These are phyloP conservation scores for Colletotrichum karsti DNA, from an alignment of 2,329 filamentous ascomycete genomes.

Conservation along the genomic window DNA sequence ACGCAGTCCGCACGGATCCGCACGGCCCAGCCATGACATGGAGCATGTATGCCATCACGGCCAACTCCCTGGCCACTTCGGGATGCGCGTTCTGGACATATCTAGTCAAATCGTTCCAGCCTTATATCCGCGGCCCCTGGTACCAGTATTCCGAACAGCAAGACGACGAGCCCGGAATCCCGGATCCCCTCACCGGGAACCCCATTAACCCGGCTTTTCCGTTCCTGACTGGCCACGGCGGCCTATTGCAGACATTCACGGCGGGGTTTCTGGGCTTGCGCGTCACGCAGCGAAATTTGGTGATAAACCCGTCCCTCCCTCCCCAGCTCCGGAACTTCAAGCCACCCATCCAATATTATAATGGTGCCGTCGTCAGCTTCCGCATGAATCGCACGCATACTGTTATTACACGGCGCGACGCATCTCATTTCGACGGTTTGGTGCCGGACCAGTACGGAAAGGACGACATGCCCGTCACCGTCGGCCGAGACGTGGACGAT, in stretches of 20 bases:
- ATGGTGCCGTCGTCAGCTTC: conserved; percentile 38
- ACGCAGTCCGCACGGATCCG: conserved; percentile 44
- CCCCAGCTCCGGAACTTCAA: conserved; percentile 62
- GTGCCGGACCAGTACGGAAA: not conserved
- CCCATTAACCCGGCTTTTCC: conserved; percentile 75
- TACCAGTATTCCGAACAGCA: conserved; percentile 77
- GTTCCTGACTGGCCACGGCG: conserved; percentile 76
- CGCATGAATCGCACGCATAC: conserved; percentile 36
- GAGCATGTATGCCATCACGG: conserved; percentile 73
- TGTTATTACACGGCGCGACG: conserved; percentile 19
- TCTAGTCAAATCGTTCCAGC: conserved; percentile 67
- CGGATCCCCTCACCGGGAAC: conserved; percentile 48
- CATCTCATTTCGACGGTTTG: not conserved
- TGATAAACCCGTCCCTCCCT: conserved; percentile 70
- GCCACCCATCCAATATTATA: conserved; percentile 35
- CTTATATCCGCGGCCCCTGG: conserved; percentile 73
- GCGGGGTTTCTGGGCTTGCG: conserved; percentile 75
- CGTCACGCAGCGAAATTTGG: conserved; percentile 64
- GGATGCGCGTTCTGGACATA: conserved; percentile 77
- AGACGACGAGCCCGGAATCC: conserved; percentile 64
- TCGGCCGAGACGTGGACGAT: conserved; percentile 1
- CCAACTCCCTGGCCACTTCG: conserved; percentile 70
- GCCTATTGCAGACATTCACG: conserved; percentile 71
- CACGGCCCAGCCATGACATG: conserved; percentile 80
- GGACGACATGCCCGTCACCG: not conserved